phyloP scores from a whole-genome alignment of 2,329 filamentous ascomycete genomes.

The Lithohypha guttulata region DNA sequence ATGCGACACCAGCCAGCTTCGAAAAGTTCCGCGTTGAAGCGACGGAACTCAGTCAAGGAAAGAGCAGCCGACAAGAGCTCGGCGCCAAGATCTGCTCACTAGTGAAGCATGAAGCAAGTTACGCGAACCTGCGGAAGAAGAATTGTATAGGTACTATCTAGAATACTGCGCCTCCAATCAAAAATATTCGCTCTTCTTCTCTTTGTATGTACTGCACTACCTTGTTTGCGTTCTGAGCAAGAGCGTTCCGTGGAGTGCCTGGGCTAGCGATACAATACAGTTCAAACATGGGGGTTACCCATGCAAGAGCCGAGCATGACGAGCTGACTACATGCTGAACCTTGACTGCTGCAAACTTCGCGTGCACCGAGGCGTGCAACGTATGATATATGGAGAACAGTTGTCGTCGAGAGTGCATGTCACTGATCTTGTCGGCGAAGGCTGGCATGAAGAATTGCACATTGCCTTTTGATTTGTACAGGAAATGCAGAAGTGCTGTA shows the following conservation, averaged over 20 bases:
- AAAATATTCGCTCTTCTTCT: conserved; percentile 90
- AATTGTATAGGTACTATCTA: conserved; percentile 24
- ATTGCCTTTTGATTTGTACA: conserved; percentile 90
- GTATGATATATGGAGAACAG: conserved; percentile 76
- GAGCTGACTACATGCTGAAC: conserved; percentile 64
- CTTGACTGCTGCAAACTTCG: conserved; percentile 72
- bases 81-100: too few relatives aligned
- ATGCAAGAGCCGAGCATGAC: conserved; percentile 70
- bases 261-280: conserved; percentile 90
- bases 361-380: conserved; percentile 75
- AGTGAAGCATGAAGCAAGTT: too few relatives aligned
- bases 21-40: too few relatives aligned
- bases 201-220: conserved; percentile 83
- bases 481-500: conserved; percentile 74
- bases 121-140: background rate
- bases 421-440: conserved; percentile 56
- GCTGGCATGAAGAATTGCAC: conserved; percentile 93
- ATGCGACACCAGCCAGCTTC: too few relatives aligned
- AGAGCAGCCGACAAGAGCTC: too few relatives aligned
- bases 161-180: conserved; percentile 91
- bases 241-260: conserved; percentile 47
- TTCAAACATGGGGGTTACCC: conserved; percentile 85
- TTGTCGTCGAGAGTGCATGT: conserved; percentile 26
- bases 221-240: conserved; percentile 79
- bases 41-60: too few relatives aligned